Conservation (phyloP, 495 filamentous ascomycete genomes). For the Hypoxylon lienhwacheense region DNA sequence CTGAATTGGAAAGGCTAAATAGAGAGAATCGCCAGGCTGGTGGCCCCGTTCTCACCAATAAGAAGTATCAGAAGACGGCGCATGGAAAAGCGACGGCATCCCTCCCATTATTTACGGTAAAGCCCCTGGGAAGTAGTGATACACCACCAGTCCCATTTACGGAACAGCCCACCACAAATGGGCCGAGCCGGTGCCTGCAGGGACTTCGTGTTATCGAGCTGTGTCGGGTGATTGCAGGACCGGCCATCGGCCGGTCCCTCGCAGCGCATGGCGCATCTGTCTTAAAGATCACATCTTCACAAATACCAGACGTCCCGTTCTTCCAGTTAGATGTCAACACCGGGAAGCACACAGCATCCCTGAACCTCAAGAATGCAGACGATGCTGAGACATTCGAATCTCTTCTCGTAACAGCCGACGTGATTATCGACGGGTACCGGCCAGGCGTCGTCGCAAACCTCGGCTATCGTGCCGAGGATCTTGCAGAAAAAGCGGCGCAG, state of each 20-base stretch:
- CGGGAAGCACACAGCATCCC: conserved; percentile 58
- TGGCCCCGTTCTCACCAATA: conserved; percentile 64
- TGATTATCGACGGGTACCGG: conserved; percentile 68
- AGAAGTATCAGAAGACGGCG: conserved; percentile 63
- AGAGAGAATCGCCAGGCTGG: conserved; percentile 64
- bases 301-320: conserved; percentile 72
- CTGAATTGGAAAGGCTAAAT: conserved; percentile 68
- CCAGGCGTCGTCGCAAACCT: conserved; percentile 67
- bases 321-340: conserved; percentile 81
- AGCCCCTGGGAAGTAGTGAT: conserved; percentile 46
- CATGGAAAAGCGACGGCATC: conserved; percentile 54
- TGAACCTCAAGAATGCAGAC: conserved; percentile 60
- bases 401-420: conserved; percentile 61
- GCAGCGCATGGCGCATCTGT: conserved; percentile 70
- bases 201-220: conserved; percentile 66
- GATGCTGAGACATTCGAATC: conserved; percentile 60
- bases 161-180: conserved; percentile 39
- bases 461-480: conserved; percentile 59
- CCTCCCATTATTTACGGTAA: conserved; percentile 57
- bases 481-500: conserved; percentile 53
- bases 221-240: conserved; percentile 66
- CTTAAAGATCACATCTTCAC: conserved; percentile 69
- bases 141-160: conserved; percentile 59
- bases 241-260: conserved; percentile 66
- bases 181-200: conserved; percentile 54